A percentile compares a stretch with the other conserved stretches of the same genome.
Evolutionary conservation across 2,329 filamentous ascomycete species (phyloP).

Genomic region (Acephala macrosclerotiorum): DNA sequence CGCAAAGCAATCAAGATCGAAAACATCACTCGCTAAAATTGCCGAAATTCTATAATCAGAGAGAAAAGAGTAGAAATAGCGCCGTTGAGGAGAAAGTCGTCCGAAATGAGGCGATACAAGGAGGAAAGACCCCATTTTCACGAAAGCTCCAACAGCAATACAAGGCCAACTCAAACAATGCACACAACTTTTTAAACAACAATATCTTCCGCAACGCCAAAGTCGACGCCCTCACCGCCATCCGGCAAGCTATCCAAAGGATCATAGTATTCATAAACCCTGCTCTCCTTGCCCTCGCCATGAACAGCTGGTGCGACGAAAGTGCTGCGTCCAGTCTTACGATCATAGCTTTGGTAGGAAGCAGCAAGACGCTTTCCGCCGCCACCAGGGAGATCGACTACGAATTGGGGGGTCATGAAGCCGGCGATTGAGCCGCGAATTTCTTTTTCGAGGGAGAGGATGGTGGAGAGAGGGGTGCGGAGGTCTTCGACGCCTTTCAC

Average conservation of each 20-base stretch:
- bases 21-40: background rate
- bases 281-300: slow-evolving; percentile 52
- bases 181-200: background rate
- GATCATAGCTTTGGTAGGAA: slow-evolving; percentile 61
- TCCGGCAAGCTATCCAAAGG: slow-evolving; percentile 44
- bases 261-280: slow-evolving; percentile 65
- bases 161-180: background rate
- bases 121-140: too few relatives aligned
- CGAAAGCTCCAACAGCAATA: background rate
- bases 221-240: background rate
- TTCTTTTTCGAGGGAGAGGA: slow-evolving; percentile 63
- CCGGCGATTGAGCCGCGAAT: slow-evolving; percentile 68
- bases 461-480: slow-evolving; percentile 65
- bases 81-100: too few relatives aligned
- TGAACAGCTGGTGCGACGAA: slow-evolving; percentile 63
- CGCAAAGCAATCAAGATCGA: background rate
- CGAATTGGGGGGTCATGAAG: slow-evolving; percentile 68
- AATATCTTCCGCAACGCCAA: background rate
- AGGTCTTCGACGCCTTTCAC: slow-evolving; percentile 66
- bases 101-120: too few relatives aligned
- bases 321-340: slow-evolving; percentile 58
- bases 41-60: background rate
- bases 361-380: slow-evolving; percentile 68
- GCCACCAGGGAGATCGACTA: slow-evolving; percentile 68
- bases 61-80: background rate